These are phyloP conservation scores for Verbascum thapsus DNA, from an alignment of 257 asterid genomes.

Conservation along the genomic window DNA sequence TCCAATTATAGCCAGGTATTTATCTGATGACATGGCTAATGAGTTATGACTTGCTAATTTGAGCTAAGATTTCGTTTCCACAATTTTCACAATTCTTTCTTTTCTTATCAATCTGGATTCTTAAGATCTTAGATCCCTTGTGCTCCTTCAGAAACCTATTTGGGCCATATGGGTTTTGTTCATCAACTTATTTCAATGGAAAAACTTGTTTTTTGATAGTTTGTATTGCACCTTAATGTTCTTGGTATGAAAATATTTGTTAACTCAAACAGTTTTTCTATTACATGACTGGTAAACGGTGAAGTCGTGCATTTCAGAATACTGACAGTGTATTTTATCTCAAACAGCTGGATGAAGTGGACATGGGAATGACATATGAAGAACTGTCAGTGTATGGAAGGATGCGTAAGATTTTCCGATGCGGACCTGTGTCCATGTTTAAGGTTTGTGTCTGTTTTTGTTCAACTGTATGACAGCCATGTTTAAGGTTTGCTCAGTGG, in stretches of 20 bases:
- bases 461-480: conserved; percentile 41
- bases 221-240: conserved; percentile 8
- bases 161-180: conserved; percentile 11
- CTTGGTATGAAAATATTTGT: conserved; percentile 2
- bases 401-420: conserved; percentile 88
- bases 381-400: conserved; percentile 93
- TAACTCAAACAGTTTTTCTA: not conserved
- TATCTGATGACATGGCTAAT: conserved; percentile 4
- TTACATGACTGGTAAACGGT: not conserved
- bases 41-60: not conserved
- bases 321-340: conserved; percentile 30
- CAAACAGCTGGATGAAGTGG: conserved; percentile 92
- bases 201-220: not conserved
- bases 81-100: not conserved
- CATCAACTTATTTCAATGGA: not conserved
- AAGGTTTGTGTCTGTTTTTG: conserved; percentile 55
- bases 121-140: not conserved
- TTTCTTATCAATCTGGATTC: conserved; percentile 1
- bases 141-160: not conserved
- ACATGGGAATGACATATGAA: conserved; percentile 95
- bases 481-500: conserved; percentile 64
- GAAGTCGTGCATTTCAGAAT: not conserved
- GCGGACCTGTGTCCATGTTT: conserved; percentile 97
- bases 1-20: conserved; percentile 82
- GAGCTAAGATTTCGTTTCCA: conserved; percentile 1